These are phyloP conservation scores for Colletotrichum sp. DNA, from an alignment of 2,329 filamentous ascomycete species.

Conservation along the genomic window DNA sequence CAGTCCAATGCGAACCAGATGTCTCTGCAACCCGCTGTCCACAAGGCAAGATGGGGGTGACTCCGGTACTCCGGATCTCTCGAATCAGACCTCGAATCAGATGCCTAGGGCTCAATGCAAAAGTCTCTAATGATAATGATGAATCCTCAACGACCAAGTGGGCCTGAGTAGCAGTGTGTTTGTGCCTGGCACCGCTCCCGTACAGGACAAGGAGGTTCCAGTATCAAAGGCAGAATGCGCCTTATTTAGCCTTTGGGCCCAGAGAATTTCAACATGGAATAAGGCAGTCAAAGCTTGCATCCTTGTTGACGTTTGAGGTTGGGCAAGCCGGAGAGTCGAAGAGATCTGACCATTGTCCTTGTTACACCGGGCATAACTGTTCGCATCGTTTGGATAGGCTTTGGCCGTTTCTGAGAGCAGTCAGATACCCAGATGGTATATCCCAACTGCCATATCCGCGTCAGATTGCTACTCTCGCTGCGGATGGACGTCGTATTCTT, in stretches of 20 bases:
- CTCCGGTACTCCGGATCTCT: neutral
- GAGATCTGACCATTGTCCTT: neutral
- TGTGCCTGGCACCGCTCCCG: neutral
- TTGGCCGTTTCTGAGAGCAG: neutral
- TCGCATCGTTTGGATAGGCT: neutral
- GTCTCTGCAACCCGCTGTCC: neutral
- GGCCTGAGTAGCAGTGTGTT: neutral
- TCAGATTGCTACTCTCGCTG: neutral
- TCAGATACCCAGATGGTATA: neutral
- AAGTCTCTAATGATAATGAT: neutral
- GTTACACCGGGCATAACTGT: neutral
- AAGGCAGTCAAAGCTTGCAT: neutral
- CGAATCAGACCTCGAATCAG: neutral
- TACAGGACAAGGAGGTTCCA: neutral
- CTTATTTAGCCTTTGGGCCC: neutral
- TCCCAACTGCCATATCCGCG: neutral
- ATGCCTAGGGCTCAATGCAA: neutral
- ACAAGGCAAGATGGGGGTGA: neutral
- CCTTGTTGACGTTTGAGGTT: neutral
- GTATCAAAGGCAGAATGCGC: neutral
- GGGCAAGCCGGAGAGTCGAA: neutral
- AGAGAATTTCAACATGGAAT: neutral
- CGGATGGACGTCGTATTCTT: neutral
- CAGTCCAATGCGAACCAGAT: neutral
- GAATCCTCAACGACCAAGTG: neutral